phyloP scores from a whole-genome alignment of 228 moss, liverwort and hornwort genomes.

The Sphagnum fallax region DNA sequence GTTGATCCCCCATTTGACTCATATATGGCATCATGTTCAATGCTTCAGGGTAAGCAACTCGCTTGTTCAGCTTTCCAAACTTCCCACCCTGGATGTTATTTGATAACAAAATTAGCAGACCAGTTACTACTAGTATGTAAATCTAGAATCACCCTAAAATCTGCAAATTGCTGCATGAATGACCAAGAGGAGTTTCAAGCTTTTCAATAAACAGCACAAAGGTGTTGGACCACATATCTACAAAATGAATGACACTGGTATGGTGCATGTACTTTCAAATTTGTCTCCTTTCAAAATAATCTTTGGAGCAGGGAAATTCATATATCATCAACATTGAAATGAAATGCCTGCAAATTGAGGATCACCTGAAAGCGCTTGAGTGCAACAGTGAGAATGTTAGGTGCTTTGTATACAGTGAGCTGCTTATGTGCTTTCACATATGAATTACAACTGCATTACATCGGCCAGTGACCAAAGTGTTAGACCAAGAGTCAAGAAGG shows the following conservation, averaged over 20 bases:
- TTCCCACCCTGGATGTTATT: conserved; percentile 64
- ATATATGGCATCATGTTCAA: conserved; percentile 72
- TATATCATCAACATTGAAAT: neutral
- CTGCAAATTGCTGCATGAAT: neutral
- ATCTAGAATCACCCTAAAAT: neutral
- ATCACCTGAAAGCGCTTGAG: conserved; percentile 87
- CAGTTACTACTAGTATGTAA: neutral
- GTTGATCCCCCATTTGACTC: conserved; percentile 52
- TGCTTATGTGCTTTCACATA: conserved; percentile 82
- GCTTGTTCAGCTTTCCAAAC: conserved; percentile 96
- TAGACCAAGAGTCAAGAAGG: neutral
- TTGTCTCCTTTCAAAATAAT: too few relatives aligned
- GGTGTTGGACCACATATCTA: too few relatives aligned
- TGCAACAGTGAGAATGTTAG: conserved; percentile 76
- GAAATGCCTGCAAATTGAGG: neutral
- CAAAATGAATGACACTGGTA: too few relatives aligned
- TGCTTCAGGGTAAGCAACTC: conserved; percentile 70
- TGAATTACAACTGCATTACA: conserved; percentile 51
- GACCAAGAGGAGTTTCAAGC: too few relatives aligned
- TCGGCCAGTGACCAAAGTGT: neutral
- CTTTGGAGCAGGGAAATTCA: too few relatives aligned
- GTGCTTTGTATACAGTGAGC: conserved; percentile 74
- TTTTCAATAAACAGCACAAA: too few relatives aligned
- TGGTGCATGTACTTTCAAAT: too few relatives aligned
- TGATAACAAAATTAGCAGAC: neutral